These are phyloP conservation scores for Dichotomopilus funicola DNA, from an alignment of 2,329 filamentous ascomycete genomes.

Conservation along the genomic window DNA sequence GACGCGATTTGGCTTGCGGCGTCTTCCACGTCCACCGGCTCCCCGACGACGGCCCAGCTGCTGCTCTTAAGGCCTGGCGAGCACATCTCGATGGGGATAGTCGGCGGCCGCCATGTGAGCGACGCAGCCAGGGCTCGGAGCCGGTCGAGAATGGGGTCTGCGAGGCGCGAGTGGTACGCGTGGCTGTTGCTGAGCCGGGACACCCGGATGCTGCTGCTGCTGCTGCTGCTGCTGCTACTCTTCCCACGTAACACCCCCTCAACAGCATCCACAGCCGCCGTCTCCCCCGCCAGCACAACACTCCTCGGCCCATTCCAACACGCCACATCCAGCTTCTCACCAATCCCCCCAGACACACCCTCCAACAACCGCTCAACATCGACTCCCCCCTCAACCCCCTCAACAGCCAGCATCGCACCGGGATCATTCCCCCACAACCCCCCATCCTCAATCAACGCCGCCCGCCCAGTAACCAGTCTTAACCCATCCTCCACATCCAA, in stretches of 20 bases:
- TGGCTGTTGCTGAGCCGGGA: slow-evolving; percentile 4
- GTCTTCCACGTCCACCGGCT: neutral
- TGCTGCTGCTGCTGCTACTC: neutral
- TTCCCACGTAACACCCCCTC: neutral
- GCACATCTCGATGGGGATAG: neutral
- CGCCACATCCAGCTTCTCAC: slow-evolving; percentile 34
- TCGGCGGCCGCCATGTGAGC: neutral
- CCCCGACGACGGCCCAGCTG: neutral
- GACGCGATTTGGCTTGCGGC: neutral
- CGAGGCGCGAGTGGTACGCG: slow-evolving; percentile 7
- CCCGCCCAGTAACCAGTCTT: slow-evolving; percentile 26
- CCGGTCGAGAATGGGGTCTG: neutral
- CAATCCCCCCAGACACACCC: neutral
- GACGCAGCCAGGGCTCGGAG: neutral
- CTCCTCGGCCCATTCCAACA: slow-evolving; percentile 35
- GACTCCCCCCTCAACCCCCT: slow-evolving; percentile 8
- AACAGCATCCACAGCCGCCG: neutral
- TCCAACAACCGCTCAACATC: neutral
- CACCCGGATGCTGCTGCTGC: neutral
- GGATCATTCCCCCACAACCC: slow-evolving; percentile 30
- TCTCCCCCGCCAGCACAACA: neutral
- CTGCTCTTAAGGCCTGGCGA: neutral
- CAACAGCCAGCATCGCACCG: slow-evolving; percentile 35
- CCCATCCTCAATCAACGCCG: slow-evolving; percentile 25
- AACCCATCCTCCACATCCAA: slow-evolving; percentile 30